Evolutionary conservation across 306 rosid genomes (phyloP).

Genomic region (Ormosia semicastrata): DNA sequence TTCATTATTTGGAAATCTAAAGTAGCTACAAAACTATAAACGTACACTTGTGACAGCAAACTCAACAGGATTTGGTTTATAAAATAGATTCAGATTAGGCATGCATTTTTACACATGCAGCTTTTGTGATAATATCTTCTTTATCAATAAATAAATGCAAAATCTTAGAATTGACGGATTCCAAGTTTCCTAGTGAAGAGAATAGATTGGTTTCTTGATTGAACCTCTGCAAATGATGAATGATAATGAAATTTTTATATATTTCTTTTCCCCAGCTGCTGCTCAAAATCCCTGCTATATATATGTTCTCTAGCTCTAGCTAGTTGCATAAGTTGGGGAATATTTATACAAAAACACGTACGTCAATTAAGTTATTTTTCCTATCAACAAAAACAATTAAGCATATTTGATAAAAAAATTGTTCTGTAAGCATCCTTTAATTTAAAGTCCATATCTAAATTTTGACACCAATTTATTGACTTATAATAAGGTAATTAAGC

Average conservation of each 20-base stretch:
- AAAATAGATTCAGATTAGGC: not conserved
- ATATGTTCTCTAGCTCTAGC: not conserved
- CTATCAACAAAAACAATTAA: not conserved
- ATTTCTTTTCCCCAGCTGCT: too few species aligned
- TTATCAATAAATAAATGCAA: not conserved
- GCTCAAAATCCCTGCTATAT: too few species aligned
- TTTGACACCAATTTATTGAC: too few species aligned
- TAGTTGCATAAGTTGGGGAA: not conserved
- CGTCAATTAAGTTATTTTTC: not conserved
- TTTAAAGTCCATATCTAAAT: not conserved
- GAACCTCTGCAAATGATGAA: conserved; percentile 2
- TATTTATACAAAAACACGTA: not conserved
- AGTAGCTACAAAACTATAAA: not conserved
- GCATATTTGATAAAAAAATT: not conserved
- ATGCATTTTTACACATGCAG: not conserved
- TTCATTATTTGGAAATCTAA: conserved; percentile 2
- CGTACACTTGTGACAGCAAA: conserved; percentile 30
- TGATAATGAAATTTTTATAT: not conserved
- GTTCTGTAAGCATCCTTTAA: not conserved
- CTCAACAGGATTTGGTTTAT: not conserved
- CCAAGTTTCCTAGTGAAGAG: not conserved
- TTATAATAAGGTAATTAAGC: too few species aligned
- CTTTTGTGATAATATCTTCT: not conserved
- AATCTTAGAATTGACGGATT: conserved; percentile 12
- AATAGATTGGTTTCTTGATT: not conserved